A percentile compares a stretch with the other conserved stretches of the same genome.
Conservation (phyloP, 2,329 filamentous ascomycete genomes). For the Phyllosticta ampelicida region DNA sequence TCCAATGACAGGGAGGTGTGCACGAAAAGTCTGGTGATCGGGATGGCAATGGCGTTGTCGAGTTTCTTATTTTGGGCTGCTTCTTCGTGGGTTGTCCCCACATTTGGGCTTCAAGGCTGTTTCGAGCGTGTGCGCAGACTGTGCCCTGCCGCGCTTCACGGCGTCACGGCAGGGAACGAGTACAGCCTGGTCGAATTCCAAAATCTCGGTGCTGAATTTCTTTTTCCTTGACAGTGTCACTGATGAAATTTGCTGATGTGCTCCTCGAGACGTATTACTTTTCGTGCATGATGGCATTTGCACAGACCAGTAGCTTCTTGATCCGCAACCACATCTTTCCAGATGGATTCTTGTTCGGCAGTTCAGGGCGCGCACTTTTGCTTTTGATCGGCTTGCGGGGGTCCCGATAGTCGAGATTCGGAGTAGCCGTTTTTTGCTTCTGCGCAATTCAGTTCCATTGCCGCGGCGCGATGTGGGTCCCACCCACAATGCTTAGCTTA, state of each 20-base stretch:
- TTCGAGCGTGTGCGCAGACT: neutral
- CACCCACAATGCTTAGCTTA: neutral
- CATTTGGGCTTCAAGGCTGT: neutral
- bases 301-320: neutral
- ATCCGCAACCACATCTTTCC: neutral
- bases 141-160: neutral
- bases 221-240: neutral
- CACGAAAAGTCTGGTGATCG: neutral
- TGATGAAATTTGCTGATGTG: neutral
- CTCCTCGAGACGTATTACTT: neutral
- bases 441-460: neutral
- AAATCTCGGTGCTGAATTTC: neutral
- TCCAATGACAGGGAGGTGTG: neutral
- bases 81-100: neutral
- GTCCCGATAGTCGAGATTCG: neutral
- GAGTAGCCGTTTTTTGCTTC: neutral
- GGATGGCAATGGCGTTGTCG: neutral
- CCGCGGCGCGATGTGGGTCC: neutral
- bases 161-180: neutral
- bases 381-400: neutral
- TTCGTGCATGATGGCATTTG: neutral
- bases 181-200: neutral
- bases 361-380: neutral
- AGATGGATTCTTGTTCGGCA: neutral
- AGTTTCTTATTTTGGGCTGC: neutral